phyloP scores from a whole-genome alignment of 768 basidiomycete species.

The Phylloporus rhodoxanthus region DNA sequence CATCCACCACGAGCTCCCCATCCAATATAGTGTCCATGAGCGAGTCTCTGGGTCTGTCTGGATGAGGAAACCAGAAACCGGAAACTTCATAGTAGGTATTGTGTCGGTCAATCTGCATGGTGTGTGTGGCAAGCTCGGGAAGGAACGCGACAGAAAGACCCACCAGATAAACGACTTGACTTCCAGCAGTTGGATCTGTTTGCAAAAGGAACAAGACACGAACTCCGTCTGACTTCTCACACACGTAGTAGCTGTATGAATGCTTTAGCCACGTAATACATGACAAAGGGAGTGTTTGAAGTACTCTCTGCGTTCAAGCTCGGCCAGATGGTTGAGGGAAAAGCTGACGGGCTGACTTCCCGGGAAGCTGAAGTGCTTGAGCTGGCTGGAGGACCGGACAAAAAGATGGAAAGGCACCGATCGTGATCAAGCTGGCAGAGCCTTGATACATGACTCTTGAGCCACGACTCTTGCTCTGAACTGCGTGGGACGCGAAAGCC shows the following conservation, averaged over 20 bases:
- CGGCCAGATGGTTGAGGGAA: slow-evolving; percentile 55
- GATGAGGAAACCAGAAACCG: slow-evolving; percentile 87
- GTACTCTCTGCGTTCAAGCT: slow-evolving; percentile 82
- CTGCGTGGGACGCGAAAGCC: slow-evolving; percentile 49
- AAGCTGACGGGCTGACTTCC: slow-evolving; percentile 97
- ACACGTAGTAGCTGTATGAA: slow-evolving; percentile 86
- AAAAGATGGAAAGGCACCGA: slow-evolving; percentile 40
- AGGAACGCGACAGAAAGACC: slow-evolving; percentile 23
- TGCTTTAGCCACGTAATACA: slow-evolving; percentile 11
- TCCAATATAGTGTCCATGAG: slow-evolving; percentile 82
- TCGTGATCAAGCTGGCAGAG: slow-evolving; percentile 62
- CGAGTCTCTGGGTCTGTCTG: slow-evolving; percentile 61
- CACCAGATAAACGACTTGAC: slow-evolving; percentile 72
- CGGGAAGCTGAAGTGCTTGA: slow-evolving; percentile 61
- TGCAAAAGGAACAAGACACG: slow-evolving; percentile 81
- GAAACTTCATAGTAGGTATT: slow-evolving; percentile 71
- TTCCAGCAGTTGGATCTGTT: slow-evolving; percentile 46
- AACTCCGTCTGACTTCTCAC: slow-evolving; percentile 96
- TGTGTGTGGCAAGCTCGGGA: slow-evolving; percentile 5
- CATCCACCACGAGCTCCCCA: slow-evolving; percentile 90
- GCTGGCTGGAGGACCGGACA: slow-evolving; percentile 1
- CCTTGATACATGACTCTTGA: slow-evolving; percentile 55
- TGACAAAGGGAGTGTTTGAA: not conserved
- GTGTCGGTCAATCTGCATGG: slow-evolving; percentile 83
- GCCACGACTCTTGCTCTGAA: slow-evolving; percentile 60